Evolutionary conservation across 495 filamentous ascomycete genomes (phyloP), one percentile per base, ranked within the genome.

Genomic region (Echria macrotheca): DNA sequence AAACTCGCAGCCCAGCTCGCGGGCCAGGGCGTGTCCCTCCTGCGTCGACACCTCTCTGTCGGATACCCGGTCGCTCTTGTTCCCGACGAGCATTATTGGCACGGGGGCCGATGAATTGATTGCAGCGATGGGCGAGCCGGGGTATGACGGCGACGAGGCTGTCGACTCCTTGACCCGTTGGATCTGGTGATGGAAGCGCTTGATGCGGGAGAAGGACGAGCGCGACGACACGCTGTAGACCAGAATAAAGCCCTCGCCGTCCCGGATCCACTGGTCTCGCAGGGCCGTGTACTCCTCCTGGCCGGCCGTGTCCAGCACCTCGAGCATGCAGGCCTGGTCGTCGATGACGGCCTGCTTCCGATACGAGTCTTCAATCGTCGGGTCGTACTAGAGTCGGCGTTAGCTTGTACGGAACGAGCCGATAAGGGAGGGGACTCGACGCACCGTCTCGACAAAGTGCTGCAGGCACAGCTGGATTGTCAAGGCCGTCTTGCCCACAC

Each of bases 231-330:
- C 96, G 71, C 90, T 95, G 76, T 98, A 97, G 36, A 98, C 94
- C 44, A 98, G 76, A 5, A 98, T 86, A 64, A 98, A 97, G 1
- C 94, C 93, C 66, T 98, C 94, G 25, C 93, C 93, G 63, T 97
- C 91, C 31, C 94, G 80, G 59, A 97, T 97, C 93, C 93, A 97
- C 71, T 97, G 93, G 65, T 98, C 93, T 57, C 93, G 78, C 60
- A 97, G 74, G 29, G 94, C 93, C 45, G 91, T 97, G 68, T 98
- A 98, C 70, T 98, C 93, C 71, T 98, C 93, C 69, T 98, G 94
- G n/a, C 93, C 93, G 25, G 93, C 93, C 24, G 94, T 98, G 73
- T 98, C 93, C 50, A 98, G 78, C 29, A 97, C 91, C 71, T 98
- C 93, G 58, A 97, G 79, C 93, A 98, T 97, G 74, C 93, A 96